Base-by-base conservation (phyloP, 2,329 filamentous ascomycete genomes). In the Microsporum canis region DNA sequence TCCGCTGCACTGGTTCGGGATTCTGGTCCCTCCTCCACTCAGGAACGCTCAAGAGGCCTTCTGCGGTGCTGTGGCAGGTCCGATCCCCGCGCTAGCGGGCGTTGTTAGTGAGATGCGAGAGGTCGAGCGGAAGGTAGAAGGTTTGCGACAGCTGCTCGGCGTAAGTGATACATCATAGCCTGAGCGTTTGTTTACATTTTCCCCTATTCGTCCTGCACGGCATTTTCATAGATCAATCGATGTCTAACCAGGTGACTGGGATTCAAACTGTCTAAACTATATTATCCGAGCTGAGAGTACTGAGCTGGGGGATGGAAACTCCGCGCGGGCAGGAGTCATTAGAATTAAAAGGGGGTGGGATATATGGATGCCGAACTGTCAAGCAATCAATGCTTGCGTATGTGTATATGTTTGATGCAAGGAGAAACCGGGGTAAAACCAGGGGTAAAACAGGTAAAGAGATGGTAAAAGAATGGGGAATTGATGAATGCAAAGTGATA, bases 1-100 rank as follows among this genome's bases (percentile, higher is more conserved):
- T 62, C 78, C 78, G 5, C 65, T 80, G 29, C 70, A 71, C 27
- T 79, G 78, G 78, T 80, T 78, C 65, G 78, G 78, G 4, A 76
- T 80, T 45, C 68, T 80, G 10, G 73, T 77, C 17, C 75, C 78
- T 2, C 70, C 71, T 7, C 71, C 75, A 29, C 70, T 80, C 39
- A 76, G 76, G 60, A 71, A 63, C 41, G 75, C 77, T 2, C 78
- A 80, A 65, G 69, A 64, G 56, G 72, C 71, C 12, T 80, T 80
- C 63, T 70, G 66, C 5, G 64, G 67, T n/a, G 75, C 70, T 12
- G 65, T 78, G n/a, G 69, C 72, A 31, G 67, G 67, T 6, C 63
- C 67, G 1, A 65, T 78, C 29, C 70, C 76, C 1, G 66, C 71
- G 29, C 64, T 79, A 60, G 70, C 75, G 12, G 72, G 68, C 51